Evolutionary conservation across 345 rosid genomes (phyloP).

Genomic region (Populus ilicifolia): DNA sequence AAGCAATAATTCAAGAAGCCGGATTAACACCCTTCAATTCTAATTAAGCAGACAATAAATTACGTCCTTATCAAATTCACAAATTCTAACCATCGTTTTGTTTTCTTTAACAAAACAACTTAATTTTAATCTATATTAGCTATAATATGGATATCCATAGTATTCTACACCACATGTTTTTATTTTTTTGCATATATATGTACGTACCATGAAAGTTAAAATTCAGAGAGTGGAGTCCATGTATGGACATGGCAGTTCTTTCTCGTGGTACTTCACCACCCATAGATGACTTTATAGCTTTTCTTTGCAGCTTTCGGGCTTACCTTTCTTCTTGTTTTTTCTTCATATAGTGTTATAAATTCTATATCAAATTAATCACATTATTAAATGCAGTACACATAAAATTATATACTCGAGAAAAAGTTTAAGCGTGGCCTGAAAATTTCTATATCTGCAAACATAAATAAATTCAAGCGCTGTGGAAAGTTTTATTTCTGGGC

Average conservation of each 20-base stretch:
- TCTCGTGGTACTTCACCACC: not conserved
- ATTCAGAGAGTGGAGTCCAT: not conserved
- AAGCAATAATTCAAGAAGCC: too few species aligned
- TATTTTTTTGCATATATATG: too few species aligned
- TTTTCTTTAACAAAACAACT: too few species aligned
- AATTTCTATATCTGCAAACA: not conserved
- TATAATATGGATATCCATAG: too few species aligned
- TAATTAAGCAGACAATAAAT: too few species aligned
- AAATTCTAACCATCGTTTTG: too few species aligned
- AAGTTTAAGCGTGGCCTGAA: not conserved
- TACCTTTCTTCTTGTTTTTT: conserved; percentile 3
- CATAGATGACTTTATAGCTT: not conserved
- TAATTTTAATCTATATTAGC: too few species aligned
- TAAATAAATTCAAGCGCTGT: not conserved
- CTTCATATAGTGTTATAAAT: not conserved
- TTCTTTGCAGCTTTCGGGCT: not conserved
- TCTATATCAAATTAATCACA: not conserved
- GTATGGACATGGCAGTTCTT: not conserved
- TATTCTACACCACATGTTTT: too few species aligned
- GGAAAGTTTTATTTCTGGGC: not conserved
- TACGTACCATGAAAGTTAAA: too few species aligned
- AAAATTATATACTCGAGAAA: not conserved
- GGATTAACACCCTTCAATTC: too few species aligned
- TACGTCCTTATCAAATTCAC: too few species aligned
- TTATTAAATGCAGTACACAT: not conserved